Evolutionary conservation across 1,284 basidiomycete species (phyloP), one percentile per base, ranked within the genome.

Genomic region (Abortiporus biennis): DNA sequence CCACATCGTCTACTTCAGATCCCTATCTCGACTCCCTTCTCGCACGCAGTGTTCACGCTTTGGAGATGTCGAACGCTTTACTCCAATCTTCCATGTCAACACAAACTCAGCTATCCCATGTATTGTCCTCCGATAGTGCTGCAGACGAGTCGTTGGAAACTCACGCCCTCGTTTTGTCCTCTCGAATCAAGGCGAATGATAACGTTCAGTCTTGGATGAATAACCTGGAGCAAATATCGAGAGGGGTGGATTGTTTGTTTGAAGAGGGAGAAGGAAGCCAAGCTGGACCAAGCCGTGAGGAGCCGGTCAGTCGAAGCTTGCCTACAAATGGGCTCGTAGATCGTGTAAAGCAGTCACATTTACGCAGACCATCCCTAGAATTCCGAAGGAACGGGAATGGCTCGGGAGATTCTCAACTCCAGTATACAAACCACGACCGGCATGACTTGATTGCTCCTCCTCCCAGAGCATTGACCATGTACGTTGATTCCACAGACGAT

Each of bases 61-160:
- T 90, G 6, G 87, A 90, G 57, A 78, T 87, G 68, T 89, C 86
- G 6, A 90, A 90, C 48, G 71, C 76, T 3, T 67, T 90, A 15
- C 66, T 89, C 27, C 79, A 84, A 53, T 78, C 76, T 5, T 83
- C 82, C 23, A 80, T 87, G 54, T 74, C 78, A 24, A 81, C 85
- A 0, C 68, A 75, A 19, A 75, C 70, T 42, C 36, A 32, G 29
- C 66, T 84, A n/a, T 72, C 74, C 11, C 64, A 65, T 4, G 62
- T 77, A 22, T 59, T 68, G 15, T 61, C 61, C n/a, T 49, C 62
- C 19, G 67, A 69, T 36, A 51, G 51, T 15, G 54, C 55, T n/a
- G 57, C 62, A 16, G 69, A 72, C 54, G 56, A 57, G 35, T 59
- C 64, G 38, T 56, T 72, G 37, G 71, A 72, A 57, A 59, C 52